A percentile compares a stretch with the other conserved stretches of the same genome.
Evolutionary conservation across 345 rosid genomes (phyloP).

Genomic region (Syzygium jambos): DNA sequence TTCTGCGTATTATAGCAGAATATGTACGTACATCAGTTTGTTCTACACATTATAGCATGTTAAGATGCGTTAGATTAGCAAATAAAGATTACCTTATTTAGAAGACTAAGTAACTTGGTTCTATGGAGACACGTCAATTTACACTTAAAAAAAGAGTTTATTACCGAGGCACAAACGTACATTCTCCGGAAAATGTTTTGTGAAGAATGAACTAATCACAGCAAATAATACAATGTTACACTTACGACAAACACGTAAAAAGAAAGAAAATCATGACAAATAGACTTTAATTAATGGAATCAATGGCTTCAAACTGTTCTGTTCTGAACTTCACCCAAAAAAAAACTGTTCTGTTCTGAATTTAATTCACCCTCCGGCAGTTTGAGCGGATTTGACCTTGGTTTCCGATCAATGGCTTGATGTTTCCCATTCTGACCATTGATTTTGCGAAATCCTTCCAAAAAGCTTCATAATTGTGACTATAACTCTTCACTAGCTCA

Average conservation of each 20-base stretch:
- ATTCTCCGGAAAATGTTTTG: background rate
- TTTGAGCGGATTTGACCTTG: constrained; percentile 36
- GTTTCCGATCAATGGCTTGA: constrained; percentile 26
- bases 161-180: background rate
- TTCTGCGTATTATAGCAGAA: too few species aligned
- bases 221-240: background rate
- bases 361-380: constrained; percentile 15
- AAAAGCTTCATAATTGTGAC: constrained; percentile 8
- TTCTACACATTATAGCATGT: too few species aligned
- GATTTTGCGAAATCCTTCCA: constrained; percentile 25
- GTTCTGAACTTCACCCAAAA: too few species aligned
- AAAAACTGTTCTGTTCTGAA: too few species aligned
- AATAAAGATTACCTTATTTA: background rate
- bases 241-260: background rate
- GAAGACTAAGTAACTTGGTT: background rate
- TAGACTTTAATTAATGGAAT: background rate
- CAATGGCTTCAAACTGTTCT: background rate
- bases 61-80: background rate
- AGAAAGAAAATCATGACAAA: background rate
- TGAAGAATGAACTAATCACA: background rate
- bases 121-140: background rate
- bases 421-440: constrained; percentile 51
- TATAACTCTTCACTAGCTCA: constrained; percentile 19
- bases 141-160: background rate
- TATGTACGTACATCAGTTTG: too few species aligned